A percentile compares a stretch with the other conserved stretches of the same genome.
Evolutionary conservation across 2,329 filamentous ascomycete species (phyloP).

Genomic region (Pseudogymnoascus sp.): DNA sequence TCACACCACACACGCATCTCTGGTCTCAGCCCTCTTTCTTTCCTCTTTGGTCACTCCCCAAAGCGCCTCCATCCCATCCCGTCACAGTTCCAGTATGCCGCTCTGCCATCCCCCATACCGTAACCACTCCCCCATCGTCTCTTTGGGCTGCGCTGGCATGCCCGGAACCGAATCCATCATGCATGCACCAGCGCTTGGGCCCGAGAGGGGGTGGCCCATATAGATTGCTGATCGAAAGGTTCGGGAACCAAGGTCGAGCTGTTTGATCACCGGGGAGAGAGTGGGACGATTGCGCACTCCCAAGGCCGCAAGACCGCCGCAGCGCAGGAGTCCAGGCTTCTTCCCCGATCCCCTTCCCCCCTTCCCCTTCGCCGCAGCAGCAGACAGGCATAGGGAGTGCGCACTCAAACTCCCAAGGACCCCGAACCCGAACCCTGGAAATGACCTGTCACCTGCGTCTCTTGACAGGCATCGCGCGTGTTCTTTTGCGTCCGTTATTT

Average conservation of each 20-base stretch:
- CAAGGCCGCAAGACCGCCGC: background rate
- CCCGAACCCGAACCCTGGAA: background rate
- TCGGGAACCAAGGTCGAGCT: background rate
- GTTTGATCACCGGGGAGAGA: background rate
- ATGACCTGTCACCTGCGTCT: background rate
- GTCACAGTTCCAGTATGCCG: background rate
- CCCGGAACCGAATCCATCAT: background rate
- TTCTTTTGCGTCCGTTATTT: background rate
- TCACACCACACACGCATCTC: background rate
- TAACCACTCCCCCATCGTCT: background rate
- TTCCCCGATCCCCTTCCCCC: background rate
- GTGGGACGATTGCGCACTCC: background rate
- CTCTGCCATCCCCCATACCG: background rate
- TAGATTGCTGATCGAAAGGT: background rate
- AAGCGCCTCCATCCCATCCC: background rate
- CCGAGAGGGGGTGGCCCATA: background rate
- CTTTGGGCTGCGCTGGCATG: background rate
- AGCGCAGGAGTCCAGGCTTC: background rate
- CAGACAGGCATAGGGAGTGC: background rate
- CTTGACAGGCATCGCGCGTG: background rate
- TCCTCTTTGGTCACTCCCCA: background rate
- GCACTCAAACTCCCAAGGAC: background rate
- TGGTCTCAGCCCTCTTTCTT: background rate
- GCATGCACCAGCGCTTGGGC: background rate
- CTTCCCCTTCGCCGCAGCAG: background rate